Evolutionary conservation across 2,329 filamentous ascomycete genomes (phyloP).

Genomic region (Fusarium sambucinum): DNA sequence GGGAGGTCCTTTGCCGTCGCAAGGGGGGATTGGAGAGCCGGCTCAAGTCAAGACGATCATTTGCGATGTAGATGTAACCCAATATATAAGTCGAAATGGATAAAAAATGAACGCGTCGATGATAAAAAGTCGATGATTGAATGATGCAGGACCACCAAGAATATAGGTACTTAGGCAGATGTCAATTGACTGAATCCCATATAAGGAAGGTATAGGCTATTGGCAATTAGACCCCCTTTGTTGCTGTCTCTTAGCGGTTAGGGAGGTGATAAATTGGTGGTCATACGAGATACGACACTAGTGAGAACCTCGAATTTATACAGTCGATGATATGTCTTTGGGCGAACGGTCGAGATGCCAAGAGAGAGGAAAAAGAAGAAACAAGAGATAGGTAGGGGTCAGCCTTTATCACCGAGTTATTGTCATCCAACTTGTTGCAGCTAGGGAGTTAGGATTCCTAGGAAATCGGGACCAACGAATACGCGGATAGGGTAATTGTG

Average conservation of each 20-base stretch:
- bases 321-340: constrained; percentile 12
- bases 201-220: constrained; percentile 8
- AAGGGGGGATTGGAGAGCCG: not conserved
- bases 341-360: constrained; percentile 12
- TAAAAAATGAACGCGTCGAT: not conserved
- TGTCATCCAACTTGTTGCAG: not conserved
- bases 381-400: not conserved
- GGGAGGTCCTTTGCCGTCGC: not conserved
- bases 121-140: constrained; percentile 13
- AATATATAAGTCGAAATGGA: not conserved
- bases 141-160: not conserved
- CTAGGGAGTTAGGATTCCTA: no score
- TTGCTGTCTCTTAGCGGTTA: not conserved
- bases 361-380: not conserved
- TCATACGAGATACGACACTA: constrained; percentile 41
- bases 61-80: not conserved
- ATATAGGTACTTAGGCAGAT: constrained; percentile 10
- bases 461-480: not conserved
- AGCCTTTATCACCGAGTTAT: constrained; percentile 1
- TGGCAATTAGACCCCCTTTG: not conserved
- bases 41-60: constrained; percentile 1
- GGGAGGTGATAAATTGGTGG: not conserved
- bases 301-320: not conserved
- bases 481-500: not conserved
- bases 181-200: constrained; percentile 4